Evolutionary conservation across 768 basidiomycete genomes (phyloP).

Genomic region (Neoboletus brunneissimus): DNA sequence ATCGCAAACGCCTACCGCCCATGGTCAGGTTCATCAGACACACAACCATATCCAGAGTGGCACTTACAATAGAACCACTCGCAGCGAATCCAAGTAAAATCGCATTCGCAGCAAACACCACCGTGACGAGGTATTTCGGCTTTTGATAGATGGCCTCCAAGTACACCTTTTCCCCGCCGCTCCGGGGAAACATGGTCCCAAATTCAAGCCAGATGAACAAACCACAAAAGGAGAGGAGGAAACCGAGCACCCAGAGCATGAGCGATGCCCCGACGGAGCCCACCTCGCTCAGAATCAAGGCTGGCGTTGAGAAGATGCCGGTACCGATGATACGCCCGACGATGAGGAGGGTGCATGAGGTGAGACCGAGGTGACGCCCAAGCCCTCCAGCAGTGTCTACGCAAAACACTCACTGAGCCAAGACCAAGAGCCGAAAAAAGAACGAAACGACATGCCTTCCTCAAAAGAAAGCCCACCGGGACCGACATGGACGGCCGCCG

Average conservation of each 20-base stretch:
- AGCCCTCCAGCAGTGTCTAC: conserved; percentile 52
- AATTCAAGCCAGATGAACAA: conserved; percentile 40
- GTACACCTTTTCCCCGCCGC: conserved; percentile 65
- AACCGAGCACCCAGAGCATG: conserved; percentile 62
- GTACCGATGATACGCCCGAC: conserved; percentile 58
- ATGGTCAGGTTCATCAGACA: neutral
- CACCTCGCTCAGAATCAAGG: conserved; percentile 52
- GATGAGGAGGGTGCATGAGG: conserved; percentile 53
- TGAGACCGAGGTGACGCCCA: conserved; percentile 53
- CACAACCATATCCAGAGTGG: neutral
- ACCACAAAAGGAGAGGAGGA: conserved; percentile 54
- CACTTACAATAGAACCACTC: conserved; percentile 46
- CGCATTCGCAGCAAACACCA: conserved; percentile 47
- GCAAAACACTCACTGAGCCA: neutral
- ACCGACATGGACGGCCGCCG: conserved; percentile 18
- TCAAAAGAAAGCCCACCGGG: conserved; percentile 48
- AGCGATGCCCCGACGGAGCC: conserved; percentile 58
- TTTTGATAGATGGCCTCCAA: conserved; percentile 51
- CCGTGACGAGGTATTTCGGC: conserved; percentile 47
- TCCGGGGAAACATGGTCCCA: neutral
- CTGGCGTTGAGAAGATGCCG: conserved; percentile 60
- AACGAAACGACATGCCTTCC: conserved; percentile 36
- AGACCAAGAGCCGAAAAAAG: neutral
- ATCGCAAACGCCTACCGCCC: conserved; percentile 29
- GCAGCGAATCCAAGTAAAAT: conserved; percentile 44